These are phyloP conservation scores for Rhizopus sp. DNA, from an alignment of 371 early-diverging fungal species.

Conservation along the genomic window DNA sequence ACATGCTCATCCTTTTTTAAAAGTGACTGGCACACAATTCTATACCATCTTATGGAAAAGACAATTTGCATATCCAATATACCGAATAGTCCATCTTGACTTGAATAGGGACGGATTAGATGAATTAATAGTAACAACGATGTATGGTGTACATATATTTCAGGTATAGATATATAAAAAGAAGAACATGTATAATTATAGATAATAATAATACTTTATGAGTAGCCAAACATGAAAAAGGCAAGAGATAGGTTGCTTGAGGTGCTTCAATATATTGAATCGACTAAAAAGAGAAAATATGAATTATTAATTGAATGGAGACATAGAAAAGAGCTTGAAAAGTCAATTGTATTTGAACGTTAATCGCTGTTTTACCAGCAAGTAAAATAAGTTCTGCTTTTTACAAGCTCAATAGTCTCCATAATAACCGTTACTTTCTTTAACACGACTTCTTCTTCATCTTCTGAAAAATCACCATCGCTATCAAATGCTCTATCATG, in stretches of 20 bases:
- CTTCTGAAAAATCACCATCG: constrained; percentile 8
- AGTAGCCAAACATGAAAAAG: constrained; percentile 49
- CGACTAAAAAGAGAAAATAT: constrained; percentile 42
- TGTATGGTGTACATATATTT: constrained; percentile 72
- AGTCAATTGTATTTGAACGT: constrained; percentile 46
- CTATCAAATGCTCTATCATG: constrained; percentile 24
- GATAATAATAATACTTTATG: neutral
- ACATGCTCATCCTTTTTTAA: neutral
- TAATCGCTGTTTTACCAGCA: constrained; percentile 25
- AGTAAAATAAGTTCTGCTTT: constrained; percentile 37
- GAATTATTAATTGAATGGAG: constrained; percentile 42
- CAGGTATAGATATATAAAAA: constrained; percentile 48
- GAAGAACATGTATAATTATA: neutral
- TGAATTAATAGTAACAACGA: constrained; percentile 71
- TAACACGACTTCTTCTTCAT: neutral
- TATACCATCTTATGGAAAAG: constrained; percentile 69
- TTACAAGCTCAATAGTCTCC: constrained; percentile 33
- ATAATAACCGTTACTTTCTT: constrained; percentile 30
- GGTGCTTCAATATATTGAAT: constrained; percentile 44
- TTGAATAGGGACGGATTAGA: constrained; percentile 72
- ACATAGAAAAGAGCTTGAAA: constrained; percentile 45
- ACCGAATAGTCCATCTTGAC: constrained; percentile 67
- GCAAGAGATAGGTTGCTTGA: constrained; percentile 43
- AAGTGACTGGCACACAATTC: constrained; percentile 45
- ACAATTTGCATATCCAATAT: constrained; percentile 73